These are phyloP conservation scores for Picea abies DNA, from an alignment of 83 land plant species.

Conservation along the genomic window DNA sequence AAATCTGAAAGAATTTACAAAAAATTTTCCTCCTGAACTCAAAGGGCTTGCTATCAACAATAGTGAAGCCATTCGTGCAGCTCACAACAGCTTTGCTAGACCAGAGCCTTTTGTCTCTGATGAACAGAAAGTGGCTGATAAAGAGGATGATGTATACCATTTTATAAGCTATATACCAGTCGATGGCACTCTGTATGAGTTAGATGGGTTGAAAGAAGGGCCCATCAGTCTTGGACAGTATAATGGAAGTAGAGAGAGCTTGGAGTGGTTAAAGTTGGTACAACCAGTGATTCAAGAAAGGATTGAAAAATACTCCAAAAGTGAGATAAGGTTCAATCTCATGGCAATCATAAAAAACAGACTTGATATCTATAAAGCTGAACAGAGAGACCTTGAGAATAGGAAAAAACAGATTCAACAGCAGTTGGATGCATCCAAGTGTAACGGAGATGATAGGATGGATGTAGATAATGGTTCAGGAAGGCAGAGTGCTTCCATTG, in stretches of 20 bases:
- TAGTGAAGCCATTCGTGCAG: slow-evolving; percentile 93
- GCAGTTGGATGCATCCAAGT: slow-evolving; percentile 30
- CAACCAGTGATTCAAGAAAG: slow-evolving; percentile 99
- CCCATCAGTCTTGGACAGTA: slow-evolving; percentile 92
- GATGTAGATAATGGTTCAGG: slow-evolving; percentile 36
- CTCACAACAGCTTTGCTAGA: slow-evolving; percentile 99
- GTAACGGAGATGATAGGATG: slow-evolving; percentile 31
- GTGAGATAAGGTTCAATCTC: slow-evolving; percentile 93
- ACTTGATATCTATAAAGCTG: slow-evolving; percentile 84
- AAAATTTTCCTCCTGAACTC: slow-evolving; percentile 91
- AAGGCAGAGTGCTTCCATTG: slow-evolving; percentile 29
- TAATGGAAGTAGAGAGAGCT: slow-evolving; percentile 57
- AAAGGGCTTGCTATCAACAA: slow-evolving; percentile 96
- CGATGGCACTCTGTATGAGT: slow-evolving; percentile 90
- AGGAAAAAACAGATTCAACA: slow-evolving; percentile 62
- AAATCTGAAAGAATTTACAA: slow-evolving; percentile 81
- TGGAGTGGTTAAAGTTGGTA: slow-evolving; percentile 89
- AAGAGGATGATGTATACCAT: slow-evolving; percentile 98
- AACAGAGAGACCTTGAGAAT: slow-evolving; percentile 78
- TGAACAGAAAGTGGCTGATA: slow-evolving; percentile 86
- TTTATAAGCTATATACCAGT: slow-evolving; percentile 97
- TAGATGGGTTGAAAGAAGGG: slow-evolving; percentile 97
- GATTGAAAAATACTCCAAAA: slow-evolving; percentile 89
- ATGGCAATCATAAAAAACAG: slow-evolving; percentile 94
- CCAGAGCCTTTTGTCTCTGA: slow-evolving; percentile 98